These are phyloP conservation scores for Cutaneotrichosporon daszewskae DNA, from an alignment of 1,284 basidiomycete species.

Conservation along the genomic window DNA sequence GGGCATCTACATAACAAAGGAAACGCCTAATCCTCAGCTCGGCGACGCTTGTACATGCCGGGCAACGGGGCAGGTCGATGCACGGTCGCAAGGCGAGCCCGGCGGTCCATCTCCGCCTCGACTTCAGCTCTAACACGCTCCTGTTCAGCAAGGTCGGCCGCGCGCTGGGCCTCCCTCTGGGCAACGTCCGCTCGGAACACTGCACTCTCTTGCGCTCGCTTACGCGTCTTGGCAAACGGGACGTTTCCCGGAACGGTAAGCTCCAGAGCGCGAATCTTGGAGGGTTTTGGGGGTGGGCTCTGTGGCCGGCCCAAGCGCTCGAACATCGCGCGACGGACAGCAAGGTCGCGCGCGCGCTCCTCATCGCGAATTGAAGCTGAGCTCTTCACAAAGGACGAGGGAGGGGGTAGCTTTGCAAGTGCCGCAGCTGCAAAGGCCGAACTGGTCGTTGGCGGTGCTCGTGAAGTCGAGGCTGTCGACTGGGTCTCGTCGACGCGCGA, in stretches of 20 bases:
- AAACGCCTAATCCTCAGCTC: background rate
- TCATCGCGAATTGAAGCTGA: conserved; percentile 16
- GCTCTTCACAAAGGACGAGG: too few species aligned
- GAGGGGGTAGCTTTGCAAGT: too few species aligned
- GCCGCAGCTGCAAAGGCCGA: too few species aligned
- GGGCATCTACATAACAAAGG: too few species aligned
- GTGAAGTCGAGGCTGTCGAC: too few species aligned
- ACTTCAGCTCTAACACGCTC: conserved; percentile 16
- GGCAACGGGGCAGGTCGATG: conserved; percentile 34
- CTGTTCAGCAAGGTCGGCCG: conserved; percentile 15
- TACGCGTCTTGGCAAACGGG: too few species aligned
- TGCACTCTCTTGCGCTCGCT: conserved; percentile 21
- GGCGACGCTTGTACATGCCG: conserved; percentile 20
- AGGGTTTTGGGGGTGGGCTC: background rate
- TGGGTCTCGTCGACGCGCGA: too few species aligned
- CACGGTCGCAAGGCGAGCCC: conserved; percentile 26
- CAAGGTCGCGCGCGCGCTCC: conserved; percentile 29
- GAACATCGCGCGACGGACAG: conserved; percentile 20
- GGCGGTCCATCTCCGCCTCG: conserved; percentile 25
- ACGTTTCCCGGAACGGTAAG: too few species aligned
- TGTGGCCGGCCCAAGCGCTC: conserved; percentile 17
- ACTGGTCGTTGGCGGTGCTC: too few species aligned
- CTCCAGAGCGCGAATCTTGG: too few species aligned
- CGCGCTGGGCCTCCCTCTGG: conserved; percentile 7
- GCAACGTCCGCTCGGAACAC: conserved; percentile 19